Evolutionary conservation across 2,329 filamentous ascomycete species (phyloP).

Genomic region (Fusarium equiseti): DNA sequence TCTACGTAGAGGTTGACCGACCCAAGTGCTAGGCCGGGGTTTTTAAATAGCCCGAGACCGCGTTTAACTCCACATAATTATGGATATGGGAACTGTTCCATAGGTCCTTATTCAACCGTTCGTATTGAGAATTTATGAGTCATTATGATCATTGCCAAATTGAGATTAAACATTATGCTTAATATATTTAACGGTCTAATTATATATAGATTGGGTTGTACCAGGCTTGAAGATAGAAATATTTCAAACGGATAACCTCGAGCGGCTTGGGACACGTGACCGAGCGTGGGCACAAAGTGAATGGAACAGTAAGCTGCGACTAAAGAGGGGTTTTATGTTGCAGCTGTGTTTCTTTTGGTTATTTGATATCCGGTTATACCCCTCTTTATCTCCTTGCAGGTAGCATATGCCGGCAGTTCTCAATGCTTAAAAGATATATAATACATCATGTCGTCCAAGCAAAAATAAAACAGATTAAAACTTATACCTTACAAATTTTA

Average conservation of each 20-base stretch:
- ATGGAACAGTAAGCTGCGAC: background rate
- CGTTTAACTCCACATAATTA: no score
- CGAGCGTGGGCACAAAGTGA: rapidly evolving
- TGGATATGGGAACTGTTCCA: no score
- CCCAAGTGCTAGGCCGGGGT: no score
- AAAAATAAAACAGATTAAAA: background rate
- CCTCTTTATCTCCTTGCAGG: background rate
- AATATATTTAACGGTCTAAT: background rate
- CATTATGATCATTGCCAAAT: background rate
- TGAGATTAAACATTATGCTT: background rate
- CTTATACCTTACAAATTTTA: no score
- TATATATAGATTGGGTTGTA: no score
- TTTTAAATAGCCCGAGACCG: no score
- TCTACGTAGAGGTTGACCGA: no score
- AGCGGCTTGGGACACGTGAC: background rate
- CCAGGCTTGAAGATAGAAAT: no score
- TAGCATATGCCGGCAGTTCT: background rate
- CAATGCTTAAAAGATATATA: background rate
- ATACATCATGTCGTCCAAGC: background rate
- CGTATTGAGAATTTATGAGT: background rate
- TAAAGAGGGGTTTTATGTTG: background rate
- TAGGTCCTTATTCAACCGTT: background rate
- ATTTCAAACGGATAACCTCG: no score
- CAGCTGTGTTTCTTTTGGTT: background rate
- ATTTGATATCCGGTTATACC: background rate